Base-by-base conservation (phyloP, 129 eudicot genomes). In the Gnaphalium uliginosum region DNA sequence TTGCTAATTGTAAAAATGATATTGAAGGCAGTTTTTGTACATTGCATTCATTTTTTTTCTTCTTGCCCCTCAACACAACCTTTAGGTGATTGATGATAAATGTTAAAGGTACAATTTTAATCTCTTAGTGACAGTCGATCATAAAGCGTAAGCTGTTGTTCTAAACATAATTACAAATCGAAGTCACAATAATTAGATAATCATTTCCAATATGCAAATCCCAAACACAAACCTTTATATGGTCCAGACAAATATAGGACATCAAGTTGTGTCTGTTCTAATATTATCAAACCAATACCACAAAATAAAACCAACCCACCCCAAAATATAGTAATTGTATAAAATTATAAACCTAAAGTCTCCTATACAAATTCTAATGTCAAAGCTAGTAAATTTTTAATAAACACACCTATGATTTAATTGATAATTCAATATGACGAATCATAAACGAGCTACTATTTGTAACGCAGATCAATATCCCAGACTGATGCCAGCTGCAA, bases 401-500 rank as follows among this genome's bases (percentile, higher is more conserved):
- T 19, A 13, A n/a, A 78, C 43, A 46, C 27, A 19, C 53, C 65
- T 21, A 43, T 32, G 32, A 46, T 46, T 46, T 46, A 35, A 32
- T 10, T 51, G n/a, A 22, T 5, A 24, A 32, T 33, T 21, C 46
- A 66, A 67, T 22, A 35, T 15, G 5, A 77, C 24, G n/a, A 26
- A 56, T 65, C 37, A 61, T 25, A 43, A 26, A 22, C 30, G 30
- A 24, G 60, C 26, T 76, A 76, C 76, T 79, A 82, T 78, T 91
- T 88, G 35, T 81, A 77, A 54, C 85, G 88, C 73, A 89, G 79
- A 87, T 89, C 86, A 48, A 66, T 80, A 32, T 84, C 87, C 99
- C 97, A 95, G 60, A 84, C 87, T 21, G 96, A 86, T 19, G 94
- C 95, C 77, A 95, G 78, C 76, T 91, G 94, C 82, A 83, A 53